Conservation (phyloP, 164 flowering plant genomes). For the Tinospora cordifolia region DNA sequence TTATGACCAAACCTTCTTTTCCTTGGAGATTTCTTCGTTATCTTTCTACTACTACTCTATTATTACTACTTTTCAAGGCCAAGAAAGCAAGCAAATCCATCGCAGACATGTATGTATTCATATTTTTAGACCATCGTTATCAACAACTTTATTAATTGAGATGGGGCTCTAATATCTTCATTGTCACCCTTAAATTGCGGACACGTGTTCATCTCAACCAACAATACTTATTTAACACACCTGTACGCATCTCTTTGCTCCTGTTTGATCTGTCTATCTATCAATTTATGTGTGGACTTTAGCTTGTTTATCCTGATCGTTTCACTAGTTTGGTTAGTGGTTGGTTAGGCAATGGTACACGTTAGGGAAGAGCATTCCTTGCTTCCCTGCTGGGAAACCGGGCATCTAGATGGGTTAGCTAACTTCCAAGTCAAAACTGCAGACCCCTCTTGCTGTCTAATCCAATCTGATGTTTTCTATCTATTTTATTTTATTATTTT, state of each 20-base stretch:
- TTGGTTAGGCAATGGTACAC: neutral
- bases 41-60: neutral
- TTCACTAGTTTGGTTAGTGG: neutral
- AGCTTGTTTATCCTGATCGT: too few species aligned
- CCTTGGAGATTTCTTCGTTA: neutral
- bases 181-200: neutral
- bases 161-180: neutral
- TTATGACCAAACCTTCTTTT: neutral
- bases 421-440: constrained; percentile 15
- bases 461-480: too few species aligned
- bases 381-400: constrained; percentile 23
- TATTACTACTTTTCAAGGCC: neutral
- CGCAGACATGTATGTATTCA: too few species aligned
- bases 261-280: neutral
- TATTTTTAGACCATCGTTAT: neutral
- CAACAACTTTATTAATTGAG: neutral
- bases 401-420: constrained; percentile 13
- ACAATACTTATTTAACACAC: neutral
- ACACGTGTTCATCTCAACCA: neutral
- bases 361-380: neutral
- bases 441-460: neutral
- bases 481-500: too few species aligned
- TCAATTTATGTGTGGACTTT: neutral
- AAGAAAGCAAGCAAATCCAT: neutral
- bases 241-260: neutral